A percentile compares a stretch with the other conserved stretches of the same genome.
These are phyloP conservation scores for Pinus taeda DNA, from an alignment of 75 land plant species.

Conservation along the genomic window DNA sequence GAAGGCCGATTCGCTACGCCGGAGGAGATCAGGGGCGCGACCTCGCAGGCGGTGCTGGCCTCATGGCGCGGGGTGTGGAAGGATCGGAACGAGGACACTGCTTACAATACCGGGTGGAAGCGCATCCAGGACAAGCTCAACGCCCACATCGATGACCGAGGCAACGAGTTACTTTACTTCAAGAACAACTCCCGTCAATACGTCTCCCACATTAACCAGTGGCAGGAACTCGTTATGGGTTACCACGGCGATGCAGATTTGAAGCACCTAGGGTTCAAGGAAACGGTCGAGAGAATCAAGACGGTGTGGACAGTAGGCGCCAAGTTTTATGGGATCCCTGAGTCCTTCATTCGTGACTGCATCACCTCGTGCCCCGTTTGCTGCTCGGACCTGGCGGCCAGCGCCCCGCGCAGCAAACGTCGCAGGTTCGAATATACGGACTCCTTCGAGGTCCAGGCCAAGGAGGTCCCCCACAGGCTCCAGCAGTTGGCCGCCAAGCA, in stretches of 20 bases:
- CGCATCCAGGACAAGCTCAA: conserved; percentile 87
- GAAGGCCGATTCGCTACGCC: conserved; percentile 56
- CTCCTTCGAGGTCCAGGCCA: conserved; percentile 73
- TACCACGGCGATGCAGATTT: conserved; percentile 71
- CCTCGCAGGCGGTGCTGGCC: conserved; percentile 48
- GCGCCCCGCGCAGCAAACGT: conserved; percentile 39
- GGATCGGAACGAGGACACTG: conserved; percentile 93
- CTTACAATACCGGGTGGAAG: conserved; percentile 87
- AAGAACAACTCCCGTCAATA: conserved; percentile 69
- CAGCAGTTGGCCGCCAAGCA: conserved; percentile 84
- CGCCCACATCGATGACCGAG: conserved; percentile 35
- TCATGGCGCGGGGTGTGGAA: conserved; percentile 89
- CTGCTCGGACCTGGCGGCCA: conserved; percentile 19
- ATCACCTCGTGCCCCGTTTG: conserved; percentile 70
- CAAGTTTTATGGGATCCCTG: conserved; percentile 86
- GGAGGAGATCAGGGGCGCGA: conserved; percentile 69
- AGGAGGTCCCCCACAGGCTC: conserved; percentile 63
- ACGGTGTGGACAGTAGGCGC: conserved; percentile 90
- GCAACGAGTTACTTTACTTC: conserved; percentile 51
- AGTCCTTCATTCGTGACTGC: conserved; percentile 70
- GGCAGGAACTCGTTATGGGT: conserved; percentile 73
- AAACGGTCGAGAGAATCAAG: conserved; percentile 80
- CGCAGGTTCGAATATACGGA: conserved; percentile 86
- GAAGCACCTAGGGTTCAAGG: conserved; percentile 73
- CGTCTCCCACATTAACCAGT: conserved; percentile 71